Evolutionary conservation across 2,329 filamentous ascomycete species (phyloP), one percentile per base, ranked within the genome.

Genomic region (Cladosporium austrohemisphaericum): DNA sequence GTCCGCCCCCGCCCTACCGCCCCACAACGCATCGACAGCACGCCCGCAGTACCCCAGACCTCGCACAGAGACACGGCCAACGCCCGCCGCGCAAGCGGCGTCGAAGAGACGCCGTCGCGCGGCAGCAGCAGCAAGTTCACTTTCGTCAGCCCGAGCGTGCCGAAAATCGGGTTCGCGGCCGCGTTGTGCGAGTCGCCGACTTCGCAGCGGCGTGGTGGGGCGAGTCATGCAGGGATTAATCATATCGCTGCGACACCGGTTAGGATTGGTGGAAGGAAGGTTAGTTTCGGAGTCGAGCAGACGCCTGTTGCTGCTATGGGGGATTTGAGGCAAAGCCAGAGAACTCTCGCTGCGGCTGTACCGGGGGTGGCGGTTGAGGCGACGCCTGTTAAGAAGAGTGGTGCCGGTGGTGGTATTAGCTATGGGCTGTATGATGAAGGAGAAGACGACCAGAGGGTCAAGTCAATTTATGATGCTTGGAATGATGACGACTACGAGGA

Each of bases 31-130:
- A 20, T 43, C 22, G 37, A 49, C 11, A 19, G 14, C 40, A 35
- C 38, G 22, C 33, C 36, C 2, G 31, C 29, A 7, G 14, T 47
- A 14, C 32, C 37, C 5, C 44, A 49, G 31, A 50, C 25, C 5
- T 29, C 35, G 2, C 50, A 50, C 23, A 37, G 38, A 10, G 22
- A 26, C 6, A 35, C 31, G 56, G 55, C 50, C 62, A 56, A 43
- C 55, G 53, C 32, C 14, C 14, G 25, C 18, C 18, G 22, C 7
- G 9, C 13, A 44, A 22, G 28, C 20, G 41, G 52, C n/a, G 55
- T 73, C 45, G 61, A 68, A 45, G 71, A 74, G 28, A 74, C 71
- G 43, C 72, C 71, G 11, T 70, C 69, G 3, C 68, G 68, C 36
- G 65, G 63, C 35, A 47, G 33, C 33, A 46, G 11, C 32, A n/a